A percentile compares a stretch with the other conserved stretches of the same genome.
These are phyloP conservation scores for Fagus crenata DNA, from an alignment of 306 rosid genomes.

Conservation along the genomic window DNA sequence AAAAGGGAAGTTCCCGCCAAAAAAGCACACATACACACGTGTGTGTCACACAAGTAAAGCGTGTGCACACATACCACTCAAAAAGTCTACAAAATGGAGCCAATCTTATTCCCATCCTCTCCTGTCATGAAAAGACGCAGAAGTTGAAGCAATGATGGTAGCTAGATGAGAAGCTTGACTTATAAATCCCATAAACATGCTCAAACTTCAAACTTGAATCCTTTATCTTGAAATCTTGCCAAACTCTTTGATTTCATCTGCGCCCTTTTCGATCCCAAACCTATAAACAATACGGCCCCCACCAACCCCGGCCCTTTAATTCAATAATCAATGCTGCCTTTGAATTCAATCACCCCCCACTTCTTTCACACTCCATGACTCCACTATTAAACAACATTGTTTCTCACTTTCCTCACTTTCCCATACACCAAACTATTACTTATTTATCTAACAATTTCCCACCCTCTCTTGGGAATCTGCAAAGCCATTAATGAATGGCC, in stretches of 20 bases:
- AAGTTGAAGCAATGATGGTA: slow-evolving; percentile 39
- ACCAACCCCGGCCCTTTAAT: slow-evolving; percentile 42
- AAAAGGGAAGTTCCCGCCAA: slow-evolving; percentile 53
- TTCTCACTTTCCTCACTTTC: background rate
- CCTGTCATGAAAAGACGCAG: slow-evolving; percentile 32
- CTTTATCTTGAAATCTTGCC: slow-evolving; percentile 21
- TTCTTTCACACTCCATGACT: slow-evolving; percentile 52
- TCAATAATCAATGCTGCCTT: slow-evolving; percentile 51
- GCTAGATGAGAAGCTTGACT: slow-evolving; percentile 48
- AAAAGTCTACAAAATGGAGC: slow-evolving; percentile 42
- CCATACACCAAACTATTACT: slow-evolving; percentile 26
- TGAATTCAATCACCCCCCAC: slow-evolving; percentile 56
- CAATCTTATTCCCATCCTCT: slow-evolving; percentile 27
- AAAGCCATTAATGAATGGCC: slow-evolving; percentile 73
- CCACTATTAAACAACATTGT: slow-evolving; percentile 33
- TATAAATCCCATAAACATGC: slow-evolving; percentile 35
- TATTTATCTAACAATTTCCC: slow-evolving; percentile 45
- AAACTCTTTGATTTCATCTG: slow-evolving; percentile 25
- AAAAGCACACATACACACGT: slow-evolving; percentile 48
- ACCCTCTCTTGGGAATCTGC: slow-evolving; percentile 78
- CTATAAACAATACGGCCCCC: slow-evolving; percentile 47
- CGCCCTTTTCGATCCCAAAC: slow-evolving; percentile 22
- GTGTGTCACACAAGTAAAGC: slow-evolving; percentile 40
- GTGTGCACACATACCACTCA: slow-evolving; percentile 42
- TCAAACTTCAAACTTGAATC: slow-evolving; percentile 38